phyloP scores from a whole-genome alignment of 495 filamentous ascomycete species.

The Aspergillus saccharolyticus region DNA sequence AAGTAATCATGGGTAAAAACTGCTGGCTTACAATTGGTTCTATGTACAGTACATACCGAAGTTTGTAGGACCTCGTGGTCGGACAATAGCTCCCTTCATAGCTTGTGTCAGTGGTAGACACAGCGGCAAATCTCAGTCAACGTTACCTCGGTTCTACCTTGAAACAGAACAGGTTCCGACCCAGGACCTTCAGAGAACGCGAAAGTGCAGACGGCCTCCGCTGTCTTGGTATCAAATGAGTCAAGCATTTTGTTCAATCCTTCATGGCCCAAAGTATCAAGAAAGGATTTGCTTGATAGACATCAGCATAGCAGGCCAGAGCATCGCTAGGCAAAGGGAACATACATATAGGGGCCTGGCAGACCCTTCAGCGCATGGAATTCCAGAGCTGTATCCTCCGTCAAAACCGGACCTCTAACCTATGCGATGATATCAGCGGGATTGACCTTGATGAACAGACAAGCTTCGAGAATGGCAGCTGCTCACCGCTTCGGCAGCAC shows the following conservation, averaged over 20 bases:
- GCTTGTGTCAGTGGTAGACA: constrained; percentile 3
- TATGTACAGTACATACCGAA: constrained; percentile 64
- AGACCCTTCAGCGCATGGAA: constrained; percentile 85
- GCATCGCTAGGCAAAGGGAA: background rate
- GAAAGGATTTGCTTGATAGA: constrained; percentile 77
- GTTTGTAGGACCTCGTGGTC: constrained; percentile 56
- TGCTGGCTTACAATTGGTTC: background rate
- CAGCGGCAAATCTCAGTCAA: background rate
- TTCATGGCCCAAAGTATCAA: constrained; percentile 71
- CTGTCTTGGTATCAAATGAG: constrained; percentile 82
- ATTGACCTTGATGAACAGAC: background rate
- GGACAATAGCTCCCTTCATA: constrained; percentile 41
- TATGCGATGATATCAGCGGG: constrained; percentile 28
- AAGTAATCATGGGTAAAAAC: background rate
- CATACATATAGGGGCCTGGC: constrained; percentile 95
- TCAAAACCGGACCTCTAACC: constrained; percentile 82
- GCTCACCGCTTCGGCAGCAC: constrained; percentile 51
- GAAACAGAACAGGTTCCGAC: constrained; percentile 80
- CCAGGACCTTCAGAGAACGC: constrained; percentile 84
- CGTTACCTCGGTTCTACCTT: constrained; percentile 66
- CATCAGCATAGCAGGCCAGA: constrained; percentile 3
- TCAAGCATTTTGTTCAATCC: constrained; percentile 89
- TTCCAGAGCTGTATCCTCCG: constrained; percentile 92
- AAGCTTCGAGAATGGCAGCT: background rate
- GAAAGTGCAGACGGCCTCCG: constrained; percentile 94